phyloP scores from a whole-genome alignment of 768 basidiomycete genomes.

The Xerocomellus intermedius region DNA sequence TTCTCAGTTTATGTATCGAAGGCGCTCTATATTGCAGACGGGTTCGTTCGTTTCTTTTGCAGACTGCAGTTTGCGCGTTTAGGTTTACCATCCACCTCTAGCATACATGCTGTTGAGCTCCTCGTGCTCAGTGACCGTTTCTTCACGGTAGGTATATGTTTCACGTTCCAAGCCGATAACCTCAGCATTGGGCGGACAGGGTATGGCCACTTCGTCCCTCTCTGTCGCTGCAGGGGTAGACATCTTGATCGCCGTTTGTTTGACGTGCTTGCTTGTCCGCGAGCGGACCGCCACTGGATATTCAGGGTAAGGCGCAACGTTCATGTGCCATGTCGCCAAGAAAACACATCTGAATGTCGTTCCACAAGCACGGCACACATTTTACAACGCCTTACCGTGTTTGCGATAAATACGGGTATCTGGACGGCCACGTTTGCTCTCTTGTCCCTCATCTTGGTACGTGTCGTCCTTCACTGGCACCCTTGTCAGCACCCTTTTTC shows the following conservation, averaged over 20 bases:
- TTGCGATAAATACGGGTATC: constrained; percentile 31
- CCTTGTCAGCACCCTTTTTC: not conserved
- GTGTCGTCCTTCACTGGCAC: constrained; percentile 26
- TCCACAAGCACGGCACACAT: constrained; percentile 5
- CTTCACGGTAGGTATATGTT: not conserved
- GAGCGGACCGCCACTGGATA: not conserved
- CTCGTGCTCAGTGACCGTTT: fast-evolving
- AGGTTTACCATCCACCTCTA: not conserved
- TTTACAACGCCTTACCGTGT: constrained; percentile 9
- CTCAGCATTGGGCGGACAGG: not conserved
- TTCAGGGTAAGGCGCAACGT: not conserved
- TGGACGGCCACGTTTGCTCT: constrained; percentile 51
- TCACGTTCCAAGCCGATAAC: not conserved
- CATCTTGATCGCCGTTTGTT: constrained; percentile 1
- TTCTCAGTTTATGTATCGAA: constrained; percentile 3
- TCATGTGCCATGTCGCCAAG: too few relatives aligned
- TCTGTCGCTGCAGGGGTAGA: not conserved
- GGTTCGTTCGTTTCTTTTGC: constrained; percentile 3
- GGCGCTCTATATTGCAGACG: not conserved
- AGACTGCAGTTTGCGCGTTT: not conserved
- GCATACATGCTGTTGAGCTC: not conserved
- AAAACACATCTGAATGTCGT: not conserved
- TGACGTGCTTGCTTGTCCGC: constrained; percentile 5
- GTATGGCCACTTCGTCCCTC: not conserved
- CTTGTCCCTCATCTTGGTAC: constrained; percentile 42